Evolutionary conservation across 768 basidiomycete genomes (phyloP).

Genomic region (Boletus patriciae): DNA sequence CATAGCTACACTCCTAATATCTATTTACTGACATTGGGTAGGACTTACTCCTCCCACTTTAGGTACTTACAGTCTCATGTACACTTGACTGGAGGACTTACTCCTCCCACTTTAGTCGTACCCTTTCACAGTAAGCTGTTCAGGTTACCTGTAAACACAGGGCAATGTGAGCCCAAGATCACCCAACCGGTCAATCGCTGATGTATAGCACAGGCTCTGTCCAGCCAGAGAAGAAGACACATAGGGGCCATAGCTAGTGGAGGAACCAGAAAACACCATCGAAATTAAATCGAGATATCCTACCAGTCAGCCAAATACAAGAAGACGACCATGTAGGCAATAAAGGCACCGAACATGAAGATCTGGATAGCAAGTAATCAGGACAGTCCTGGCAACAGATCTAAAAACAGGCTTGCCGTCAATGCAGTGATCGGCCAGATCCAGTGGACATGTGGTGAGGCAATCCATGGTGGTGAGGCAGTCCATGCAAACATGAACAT

Average conservation of each 20-base stretch:
- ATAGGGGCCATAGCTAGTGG: constrained; percentile 50
- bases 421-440: constrained; percentile 39
- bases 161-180: not conserved
- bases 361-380: constrained; percentile 31
- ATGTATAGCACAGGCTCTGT: constrained; percentile 56
- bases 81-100: no score
- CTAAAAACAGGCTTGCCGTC: constrained; percentile 1
- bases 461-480: no score
- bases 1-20: no score
- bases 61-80: no score
- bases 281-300: constrained; percentile 4
- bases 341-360: constrained; percentile 50
- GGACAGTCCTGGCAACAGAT: not conserved
- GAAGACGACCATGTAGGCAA: constrained; percentile 56
- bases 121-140: no score
- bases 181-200: not conserved
- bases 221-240: constrained; percentile 68
- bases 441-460: constrained; percentile 56
- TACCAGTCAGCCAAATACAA: constrained; percentile 63
- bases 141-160: constrained; percentile 43
- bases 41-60: no score
- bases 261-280: not conserved
- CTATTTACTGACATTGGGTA: no score
- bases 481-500: constrained; percentile 77
- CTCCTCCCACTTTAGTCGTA: no score